These are phyloP conservation scores for Acacia acuminata DNA, from an alignment of 306 rosid species.

Conservation along the genomic window DNA sequence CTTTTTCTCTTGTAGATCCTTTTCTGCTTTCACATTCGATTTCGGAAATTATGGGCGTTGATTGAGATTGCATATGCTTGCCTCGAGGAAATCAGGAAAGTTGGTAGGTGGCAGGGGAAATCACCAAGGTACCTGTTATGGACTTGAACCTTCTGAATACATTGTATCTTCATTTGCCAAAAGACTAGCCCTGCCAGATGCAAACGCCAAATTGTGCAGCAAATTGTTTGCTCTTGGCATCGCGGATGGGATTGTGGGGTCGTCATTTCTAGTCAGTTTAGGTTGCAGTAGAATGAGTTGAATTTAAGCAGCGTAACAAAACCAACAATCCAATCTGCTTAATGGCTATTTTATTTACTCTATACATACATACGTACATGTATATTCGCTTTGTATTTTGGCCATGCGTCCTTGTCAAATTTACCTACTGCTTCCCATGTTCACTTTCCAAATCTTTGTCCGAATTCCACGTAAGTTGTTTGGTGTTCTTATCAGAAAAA, in stretches of 20 bases:
- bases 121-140: constrained; percentile 39
- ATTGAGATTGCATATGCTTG: constrained; percentile 7
- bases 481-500: not conserved
- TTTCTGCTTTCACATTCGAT: not conserved
- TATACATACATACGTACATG: no score
- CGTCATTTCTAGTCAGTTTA: not conserved
- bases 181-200: not conserved
- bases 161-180: constrained; percentile 18
- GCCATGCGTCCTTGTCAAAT: not conserved
- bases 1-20: constrained; percentile 12
- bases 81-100: not conserved
- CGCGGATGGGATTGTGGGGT: not conserved
- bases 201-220: not conserved
- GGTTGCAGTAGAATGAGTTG: not conserved
- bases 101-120: constrained; percentile 19
- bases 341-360: not conserved
- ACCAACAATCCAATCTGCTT: not conserved
- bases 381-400: not conserved
- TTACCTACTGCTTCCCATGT: not conserved
- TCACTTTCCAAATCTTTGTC: not conserved
- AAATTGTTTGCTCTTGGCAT: not conserved
- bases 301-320: not conserved
- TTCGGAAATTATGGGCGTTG: not conserved
- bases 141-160: constrained; percentile 14
- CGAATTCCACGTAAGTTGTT: not conserved